Conservation (phyloP, 2,329 filamentous ascomycete species). For the Microcyclospora pomicola region DNA sequence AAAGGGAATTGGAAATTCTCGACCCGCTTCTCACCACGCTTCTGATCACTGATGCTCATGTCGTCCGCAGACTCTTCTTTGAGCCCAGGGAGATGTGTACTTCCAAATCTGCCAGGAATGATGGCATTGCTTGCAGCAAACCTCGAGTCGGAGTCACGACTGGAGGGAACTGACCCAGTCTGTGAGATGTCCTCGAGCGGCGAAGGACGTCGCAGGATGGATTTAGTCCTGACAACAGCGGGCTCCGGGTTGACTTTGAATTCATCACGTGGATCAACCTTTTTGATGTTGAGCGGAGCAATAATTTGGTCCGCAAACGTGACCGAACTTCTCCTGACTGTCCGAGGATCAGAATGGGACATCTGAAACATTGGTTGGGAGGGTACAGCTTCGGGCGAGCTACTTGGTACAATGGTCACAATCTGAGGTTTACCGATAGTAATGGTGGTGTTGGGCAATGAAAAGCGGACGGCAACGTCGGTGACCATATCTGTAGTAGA, state of each 20-base stretch:
- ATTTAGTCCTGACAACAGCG: slow-evolving; percentile 11
- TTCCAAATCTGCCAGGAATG: slow-evolving; percentile 15
- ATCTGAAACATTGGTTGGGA: slow-evolving; percentile 9
- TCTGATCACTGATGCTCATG: slow-evolving; percentile 24
- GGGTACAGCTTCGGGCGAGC: slow-evolving; percentile 16
- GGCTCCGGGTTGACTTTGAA: slow-evolving; percentile 7
- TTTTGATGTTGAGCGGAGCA: slow-evolving; percentile 22
- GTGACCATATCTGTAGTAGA: slow-evolving; percentile 22
- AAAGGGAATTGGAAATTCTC: slow-evolving; percentile 16
- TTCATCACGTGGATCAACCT: slow-evolving; percentile 10
- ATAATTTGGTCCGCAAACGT: slow-evolving; percentile 22
- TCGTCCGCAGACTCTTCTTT: slow-evolving; percentile 37
- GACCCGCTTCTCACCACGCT: slow-evolving; percentile 5
- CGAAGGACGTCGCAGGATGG: slow-evolving; percentile 15
- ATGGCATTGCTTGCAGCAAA: slow-evolving; percentile 11
- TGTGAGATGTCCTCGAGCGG: slow-evolving; percentile 13
- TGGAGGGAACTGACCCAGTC: neutral
- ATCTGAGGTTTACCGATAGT: slow-evolving; percentile 22
- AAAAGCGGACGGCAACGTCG: slow-evolving; percentile 26
- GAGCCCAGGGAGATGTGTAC: slow-evolving; percentile 28
- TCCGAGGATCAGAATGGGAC: slow-evolving; percentile 5
- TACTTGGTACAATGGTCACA: slow-evolving; percentile 18
- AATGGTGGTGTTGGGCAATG: slow-evolving; percentile 23
- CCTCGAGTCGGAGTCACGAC: slow-evolving; percentile 12
- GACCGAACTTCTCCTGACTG: slow-evolving; percentile 14